Evolutionary conservation across 1,139 yeast species (phyloP), one percentile per base, ranked within the genome.

Genomic region (Pneumocystis oryctolagi): DNA sequence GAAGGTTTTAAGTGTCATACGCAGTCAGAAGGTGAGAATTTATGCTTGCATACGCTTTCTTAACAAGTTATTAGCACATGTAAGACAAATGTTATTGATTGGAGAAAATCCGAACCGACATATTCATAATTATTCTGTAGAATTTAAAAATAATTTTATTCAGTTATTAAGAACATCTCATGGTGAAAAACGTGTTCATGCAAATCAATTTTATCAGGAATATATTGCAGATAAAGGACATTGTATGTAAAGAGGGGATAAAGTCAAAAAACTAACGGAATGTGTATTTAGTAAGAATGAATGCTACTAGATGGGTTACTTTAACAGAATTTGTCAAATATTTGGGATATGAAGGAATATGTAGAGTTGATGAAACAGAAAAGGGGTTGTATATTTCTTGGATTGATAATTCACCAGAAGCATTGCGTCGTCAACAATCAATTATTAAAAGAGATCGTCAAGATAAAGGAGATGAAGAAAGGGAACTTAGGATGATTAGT

Each of bases 121-220:
- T 58, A 80, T 88, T 0, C 82, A 79, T 20, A 79, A 81, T 47
- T 90, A 77, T 71, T 84, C 95, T 3, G 69, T 71, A 1, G 77
- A 79, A 67, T 87, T 92, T 70, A 78, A 82, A 66, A 70, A 72
- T 1, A 88, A 84, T 67, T 94, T 92, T 70, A 67, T 92, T n/a
- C 74, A 77, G 12, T 76, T 85, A 31, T 74, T 92, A 64, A 77
- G 81, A 60, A 75, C 82, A 31, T 79, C 81, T 60, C 97, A 92
- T 71, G 96, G 97, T 1, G 89, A 88, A 63, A 89, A 89, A 72
- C 75, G 77, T 65, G 80, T 90, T 62, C 84, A 84, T 66, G 94
- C 92, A 9, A 92, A 94, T 73, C 80, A 83, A 70, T 89, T 89
- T 71, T 92, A 92, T 75, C 96, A 90, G 70, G 97, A 90, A 72